Base-by-base conservation (phyloP, 805 yeast genomes). In the Saturnispora galanensis region DNA sequence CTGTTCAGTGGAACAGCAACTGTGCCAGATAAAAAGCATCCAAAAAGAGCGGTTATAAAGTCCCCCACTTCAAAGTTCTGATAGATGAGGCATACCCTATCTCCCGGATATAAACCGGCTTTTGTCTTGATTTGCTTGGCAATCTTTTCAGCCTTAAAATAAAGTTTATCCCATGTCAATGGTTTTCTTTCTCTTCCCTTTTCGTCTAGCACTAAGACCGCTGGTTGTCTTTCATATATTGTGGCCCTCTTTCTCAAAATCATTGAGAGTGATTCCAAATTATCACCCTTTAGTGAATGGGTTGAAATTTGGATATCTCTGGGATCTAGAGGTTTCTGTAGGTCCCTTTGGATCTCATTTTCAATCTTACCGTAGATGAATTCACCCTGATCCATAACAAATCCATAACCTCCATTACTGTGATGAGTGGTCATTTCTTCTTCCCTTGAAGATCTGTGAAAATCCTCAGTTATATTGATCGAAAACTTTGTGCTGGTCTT, bases 1-100 rank as follows among this genome's bases (percentile, higher is more conserved):
- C 87, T 80, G 44, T 84, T 84, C 35, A 93, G 78, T 0, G 98
- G 98, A 5, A 93, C 90, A 0, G 97, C 97, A 2, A 93, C 89
- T 38, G 87, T 83, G 2, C 95, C 96, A 1, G 97, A 95, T 46
- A 90, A 67, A 52, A 90, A 85, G 58, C 97, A 89, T 6, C 96
- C 98, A 59, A 87, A 74, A 16, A 93, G 61, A 0, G 97, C 94
- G 1, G 84, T 76, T 0, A 85, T 75, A 59, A 89, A 90, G 50
- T 93, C 97, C 10, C 84, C 73, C 2, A 85, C 79, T 60, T 93
- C 97, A 29, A 73, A 73, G 47, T 82, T 87, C 54, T 84, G 87
- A 58, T 88, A 93, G 52, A 94, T 73, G 36, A 93, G 67, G 30
- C 86, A 77, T 0, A 90, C 95, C 31, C 95, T 73, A 58, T 87